These are phyloP conservation scores for Cytospora chrysosperma DNA, from an alignment of 2,329 filamentous ascomycete species.

Conservation along the genomic window DNA sequence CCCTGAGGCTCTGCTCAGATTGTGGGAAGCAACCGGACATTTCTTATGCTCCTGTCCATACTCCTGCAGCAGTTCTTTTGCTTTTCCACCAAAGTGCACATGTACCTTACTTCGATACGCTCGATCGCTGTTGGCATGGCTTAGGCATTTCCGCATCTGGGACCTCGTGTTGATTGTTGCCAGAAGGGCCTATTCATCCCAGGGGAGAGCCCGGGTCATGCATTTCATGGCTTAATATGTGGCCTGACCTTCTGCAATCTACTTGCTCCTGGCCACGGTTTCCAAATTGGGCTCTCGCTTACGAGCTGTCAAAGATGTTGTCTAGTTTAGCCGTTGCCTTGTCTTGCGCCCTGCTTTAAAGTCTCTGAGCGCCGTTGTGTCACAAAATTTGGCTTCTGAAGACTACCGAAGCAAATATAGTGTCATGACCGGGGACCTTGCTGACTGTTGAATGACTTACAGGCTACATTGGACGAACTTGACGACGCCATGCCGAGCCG, in stretches of 20 bases:
- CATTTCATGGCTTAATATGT: neutral
- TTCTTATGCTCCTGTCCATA: constrained; percentile 4
- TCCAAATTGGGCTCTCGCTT: constrained; percentile 17
- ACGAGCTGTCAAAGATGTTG: constrained; percentile 15
- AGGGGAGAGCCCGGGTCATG: neutral
- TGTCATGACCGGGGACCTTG: neutral
- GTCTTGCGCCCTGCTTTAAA: constrained; percentile 20
- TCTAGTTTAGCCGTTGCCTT: constrained; percentile 9
- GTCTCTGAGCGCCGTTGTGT: neutral
- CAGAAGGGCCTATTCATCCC: neutral
- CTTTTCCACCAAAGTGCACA: constrained; percentile 1
- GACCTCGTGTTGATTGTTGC: neutral
- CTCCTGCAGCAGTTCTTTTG: neutral
- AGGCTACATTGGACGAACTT: neutral
- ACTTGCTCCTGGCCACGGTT: neutral
- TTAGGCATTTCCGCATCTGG: constrained; percentile 7
- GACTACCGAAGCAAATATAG: neutral
- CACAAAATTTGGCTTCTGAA: neutral
- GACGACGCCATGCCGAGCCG: neutral
- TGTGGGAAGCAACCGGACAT: neutral
- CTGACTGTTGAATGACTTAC: neutral
- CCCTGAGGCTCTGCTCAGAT: constrained; percentile 13
- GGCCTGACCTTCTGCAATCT: neutral
- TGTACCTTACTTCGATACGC: neutral
- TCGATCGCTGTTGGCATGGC: constrained; percentile 1